phyloP scores from a whole-genome alignment of 1,284 basidiomycete species.

The Moesziomyces parantarcticus region DNA sequence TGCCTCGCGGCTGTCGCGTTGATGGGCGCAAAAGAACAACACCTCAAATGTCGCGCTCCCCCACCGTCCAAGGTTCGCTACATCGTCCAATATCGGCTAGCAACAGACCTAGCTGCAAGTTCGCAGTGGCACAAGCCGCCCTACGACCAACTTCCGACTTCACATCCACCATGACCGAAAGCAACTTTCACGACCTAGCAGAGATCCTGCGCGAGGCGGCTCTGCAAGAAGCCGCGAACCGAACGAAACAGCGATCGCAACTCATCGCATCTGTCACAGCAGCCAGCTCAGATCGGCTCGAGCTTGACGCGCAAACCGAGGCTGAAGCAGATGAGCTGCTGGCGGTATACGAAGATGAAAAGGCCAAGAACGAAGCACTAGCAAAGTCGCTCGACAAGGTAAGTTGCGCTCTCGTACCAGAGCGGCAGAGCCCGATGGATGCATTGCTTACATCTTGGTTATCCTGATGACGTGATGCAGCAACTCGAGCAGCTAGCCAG shows the following conservation, averaged over 20 bases:
- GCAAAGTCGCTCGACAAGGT: slow-evolving; percentile 24
- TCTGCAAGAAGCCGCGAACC: slow-evolving; percentile 35
- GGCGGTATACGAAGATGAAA: slow-evolving; percentile 42
- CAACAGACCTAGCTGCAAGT: too few relatives aligned
- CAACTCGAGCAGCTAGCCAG: slow-evolving; percentile 18
- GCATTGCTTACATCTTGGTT: too few relatives aligned
- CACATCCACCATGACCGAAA: slow-evolving; percentile 18
- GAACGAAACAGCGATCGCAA: slow-evolving; percentile 29
- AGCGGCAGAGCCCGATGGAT: too few relatives aligned
- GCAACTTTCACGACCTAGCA: slow-evolving; percentile 26
- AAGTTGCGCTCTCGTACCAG: not conserved
- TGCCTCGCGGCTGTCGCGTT: slow-evolving; percentile 9
- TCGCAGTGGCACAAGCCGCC: too few relatives aligned
- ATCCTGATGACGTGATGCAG: not conserved
- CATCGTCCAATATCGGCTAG: too few relatives aligned
- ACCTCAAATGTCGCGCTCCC: slow-evolving; percentile 1
- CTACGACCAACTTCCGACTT: too few relatives aligned
- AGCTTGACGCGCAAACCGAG: slow-evolving; percentile 12
- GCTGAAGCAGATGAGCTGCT: slow-evolving; percentile 24
- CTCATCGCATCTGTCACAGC: slow-evolving; percentile 10
- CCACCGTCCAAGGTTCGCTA: not conserved
- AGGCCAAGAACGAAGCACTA: slow-evolving; percentile 32
- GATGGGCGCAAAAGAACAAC: slow-evolving; percentile 30
- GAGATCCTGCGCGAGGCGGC: slow-evolving; percentile 34
- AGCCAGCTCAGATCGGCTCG: not conserved